phyloP scores from a whole-genome alignment of 2,329 filamentous ascomycete genomes.

The Pestalotiopsis sp. region DNA sequence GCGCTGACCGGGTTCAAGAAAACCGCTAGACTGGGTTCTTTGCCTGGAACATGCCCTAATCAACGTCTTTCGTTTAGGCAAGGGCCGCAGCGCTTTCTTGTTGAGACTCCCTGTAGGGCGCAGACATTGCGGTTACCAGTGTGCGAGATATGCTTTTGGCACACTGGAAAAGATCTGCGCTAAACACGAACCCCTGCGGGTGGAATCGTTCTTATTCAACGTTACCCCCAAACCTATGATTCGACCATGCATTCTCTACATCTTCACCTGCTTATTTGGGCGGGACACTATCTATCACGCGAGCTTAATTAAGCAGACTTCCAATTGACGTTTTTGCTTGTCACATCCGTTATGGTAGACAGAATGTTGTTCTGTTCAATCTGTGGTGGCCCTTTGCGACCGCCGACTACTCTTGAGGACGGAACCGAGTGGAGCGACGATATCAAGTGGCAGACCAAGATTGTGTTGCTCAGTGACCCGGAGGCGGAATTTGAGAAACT shows the following conservation, averaged over 20 bases:
- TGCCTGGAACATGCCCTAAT: not conserved
- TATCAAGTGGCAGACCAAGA: constrained; percentile 18
- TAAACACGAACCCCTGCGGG: not conserved
- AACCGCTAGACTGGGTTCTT: not conserved
- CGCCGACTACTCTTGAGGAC: not conserved
- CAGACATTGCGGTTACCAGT: not conserved
- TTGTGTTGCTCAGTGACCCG: constrained; percentile 22
- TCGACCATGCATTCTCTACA: not conserved
- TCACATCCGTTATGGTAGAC: constrained; percentile 1
- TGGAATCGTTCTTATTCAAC: not conserved
- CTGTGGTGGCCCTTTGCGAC: constrained; percentile 18
- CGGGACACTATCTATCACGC: not conserved
- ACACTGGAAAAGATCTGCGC: not conserved
- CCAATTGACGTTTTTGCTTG: not conserved
- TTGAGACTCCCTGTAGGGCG: not conserved
- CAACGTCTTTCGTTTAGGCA: not conserved
- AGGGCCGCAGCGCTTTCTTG: not conserved
- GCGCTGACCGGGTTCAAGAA: not conserved
- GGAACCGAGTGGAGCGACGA: not conserved
- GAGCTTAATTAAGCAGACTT: not conserved
- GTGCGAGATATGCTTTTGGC: not conserved
- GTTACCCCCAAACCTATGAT: not conserved
- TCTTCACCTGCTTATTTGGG: not conserved
- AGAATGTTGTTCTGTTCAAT: constrained; percentile 16
- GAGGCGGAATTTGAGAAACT: constrained; percentile 20